phyloP scores from a whole-genome alignment of 106 monocot genomes.

The Amphibolis antarctica region DNA sequence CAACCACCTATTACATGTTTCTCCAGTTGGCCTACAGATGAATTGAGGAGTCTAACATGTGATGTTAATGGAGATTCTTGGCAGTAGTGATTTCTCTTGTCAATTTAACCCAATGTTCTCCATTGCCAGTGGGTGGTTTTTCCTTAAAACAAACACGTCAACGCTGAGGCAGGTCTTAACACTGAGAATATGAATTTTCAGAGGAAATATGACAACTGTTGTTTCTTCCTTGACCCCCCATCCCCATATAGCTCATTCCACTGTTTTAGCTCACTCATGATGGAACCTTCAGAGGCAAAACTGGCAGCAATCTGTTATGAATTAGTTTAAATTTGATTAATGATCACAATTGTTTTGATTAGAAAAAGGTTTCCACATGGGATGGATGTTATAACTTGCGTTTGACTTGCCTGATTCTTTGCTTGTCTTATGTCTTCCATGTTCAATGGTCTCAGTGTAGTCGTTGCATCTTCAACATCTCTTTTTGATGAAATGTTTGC shows the following conservation, averaged over 20 bases:
- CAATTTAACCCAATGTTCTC: too few species aligned
- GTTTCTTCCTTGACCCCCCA: slow-evolving; percentile 21
- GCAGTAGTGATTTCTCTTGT: too few species aligned
- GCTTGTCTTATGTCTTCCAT: slow-evolving; percentile 77
- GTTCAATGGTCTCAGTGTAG: slow-evolving; percentile 43
- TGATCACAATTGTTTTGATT: neutral
- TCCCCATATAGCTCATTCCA: slow-evolving; percentile 28
- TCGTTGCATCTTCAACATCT: slow-evolving; percentile 20
- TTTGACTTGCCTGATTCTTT: slow-evolving; percentile 52
- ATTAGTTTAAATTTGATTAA: neutral
- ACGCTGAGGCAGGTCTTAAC: too few species aligned
- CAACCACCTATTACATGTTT: too few species aligned
- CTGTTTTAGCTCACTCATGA: slow-evolving; percentile 22
- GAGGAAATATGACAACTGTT: slow-evolving; percentile 21
- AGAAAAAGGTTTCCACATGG: neutral
- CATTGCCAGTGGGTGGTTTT: too few species aligned
- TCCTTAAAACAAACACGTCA: too few species aligned
- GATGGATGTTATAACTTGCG: neutral
- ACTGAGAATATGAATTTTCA: too few species aligned
- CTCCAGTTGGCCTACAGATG: too few species aligned
- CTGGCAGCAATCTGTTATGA: slow-evolving; percentile 21
- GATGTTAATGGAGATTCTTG: too few species aligned
- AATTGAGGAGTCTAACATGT: too few species aligned
- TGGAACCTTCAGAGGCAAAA: slow-evolving; percentile 17
- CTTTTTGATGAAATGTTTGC: slow-evolving; percentile 11